phyloP scores from a whole-genome alignment of 2,329 filamentous ascomycete genomes.

The Fusarium chlamydosporum region DNA sequence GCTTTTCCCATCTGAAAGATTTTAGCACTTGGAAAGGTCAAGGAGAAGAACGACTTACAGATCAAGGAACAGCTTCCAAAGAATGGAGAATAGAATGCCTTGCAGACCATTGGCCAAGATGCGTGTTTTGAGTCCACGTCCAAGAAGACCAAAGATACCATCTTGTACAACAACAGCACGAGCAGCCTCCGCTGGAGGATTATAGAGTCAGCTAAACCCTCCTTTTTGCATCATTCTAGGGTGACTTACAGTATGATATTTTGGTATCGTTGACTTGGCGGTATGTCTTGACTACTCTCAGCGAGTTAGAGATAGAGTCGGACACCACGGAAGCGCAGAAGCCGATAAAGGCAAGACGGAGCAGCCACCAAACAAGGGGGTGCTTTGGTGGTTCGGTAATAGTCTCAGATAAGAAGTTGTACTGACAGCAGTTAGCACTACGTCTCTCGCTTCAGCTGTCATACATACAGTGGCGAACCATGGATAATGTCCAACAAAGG shows the following conservation, averaged over 20 bases:
- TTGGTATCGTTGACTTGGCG: conserved; percentile 64
- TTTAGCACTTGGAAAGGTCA: rapidly evolving
- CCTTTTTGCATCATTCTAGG: too few species aligned
- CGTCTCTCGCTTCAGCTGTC: rapidly evolving
- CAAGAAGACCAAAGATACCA: conserved; percentile 60
- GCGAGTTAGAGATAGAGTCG: conserved; percentile 63
- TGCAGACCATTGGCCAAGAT: conserved; percentile 65
- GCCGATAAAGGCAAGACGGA: conserved; percentile 56
- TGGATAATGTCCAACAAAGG: conserved; percentile 64
- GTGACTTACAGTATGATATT: conserved; percentile 60
- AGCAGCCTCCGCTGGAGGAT: conserved; percentile 58
- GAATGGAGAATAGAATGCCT: conserved; percentile 62
- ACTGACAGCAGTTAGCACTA: conserved; percentile 50
- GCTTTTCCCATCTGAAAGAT: conserved; percentile 15
- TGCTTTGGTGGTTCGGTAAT: conserved; percentile 60
- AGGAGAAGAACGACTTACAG: conserved; percentile 55
- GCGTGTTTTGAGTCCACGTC: conserved; percentile 62
- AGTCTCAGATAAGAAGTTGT: conserved; percentile 59
- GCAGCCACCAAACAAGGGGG: conserved; percentile 59
- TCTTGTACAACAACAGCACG: conserved; percentile 58
- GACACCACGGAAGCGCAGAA: conserved; percentile 63
- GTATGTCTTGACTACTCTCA: conserved; percentile 65
- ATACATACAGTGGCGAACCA: conserved; percentile 63
- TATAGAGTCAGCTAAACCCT: background rate
- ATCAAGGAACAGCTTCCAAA: conserved; percentile 65